Conservation (phyloP, 352 stramenopile genomes). For the Globisporangium viniferum region DNA sequence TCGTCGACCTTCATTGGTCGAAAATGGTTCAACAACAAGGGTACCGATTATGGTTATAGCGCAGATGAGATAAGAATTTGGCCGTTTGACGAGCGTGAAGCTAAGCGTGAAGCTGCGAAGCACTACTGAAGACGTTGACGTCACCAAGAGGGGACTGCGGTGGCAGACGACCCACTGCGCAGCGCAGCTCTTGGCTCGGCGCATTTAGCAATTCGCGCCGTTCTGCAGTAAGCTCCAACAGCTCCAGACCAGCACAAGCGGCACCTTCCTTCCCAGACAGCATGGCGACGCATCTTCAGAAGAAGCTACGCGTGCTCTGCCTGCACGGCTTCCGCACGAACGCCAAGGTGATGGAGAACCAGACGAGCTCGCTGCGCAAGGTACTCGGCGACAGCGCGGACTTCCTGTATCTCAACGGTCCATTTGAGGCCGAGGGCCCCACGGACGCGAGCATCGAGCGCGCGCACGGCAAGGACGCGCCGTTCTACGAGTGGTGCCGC, state of each 20-base stretch:
- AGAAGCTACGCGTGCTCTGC: slow-evolving; percentile 62
- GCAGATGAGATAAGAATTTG: neutral
- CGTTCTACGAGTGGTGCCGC: slow-evolving; percentile 79
- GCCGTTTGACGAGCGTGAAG: no score
- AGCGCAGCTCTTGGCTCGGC: neutral
- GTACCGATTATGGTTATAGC: neutral
- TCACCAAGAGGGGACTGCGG: neutral
- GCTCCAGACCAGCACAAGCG: neutral
- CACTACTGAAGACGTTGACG: neutral
- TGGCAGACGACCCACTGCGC: neutral
- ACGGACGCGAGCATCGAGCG: slow-evolving; percentile 53
- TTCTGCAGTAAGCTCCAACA: neutral
- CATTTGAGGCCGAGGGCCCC: slow-evolving; percentile 48
- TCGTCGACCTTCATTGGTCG: no score
- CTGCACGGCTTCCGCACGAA: slow-evolving; percentile 78
- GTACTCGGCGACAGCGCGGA: slow-evolving; percentile 58
- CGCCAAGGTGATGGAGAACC: slow-evolving; percentile 62
- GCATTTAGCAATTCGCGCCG: neutral
- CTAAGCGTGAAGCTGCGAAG: no score
- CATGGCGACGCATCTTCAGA: slow-evolving; percentile 13
- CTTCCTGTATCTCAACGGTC: slow-evolving; percentile 69
- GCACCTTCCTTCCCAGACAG: neutral
- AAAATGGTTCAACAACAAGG: no score
- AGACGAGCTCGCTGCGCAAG: slow-evolving; percentile 52
- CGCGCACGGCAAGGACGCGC: slow-evolving; percentile 49